phyloP scores from a whole-genome alignment of 108 stramenopile genomes.

The Cyclotella distinguenda region DNA sequence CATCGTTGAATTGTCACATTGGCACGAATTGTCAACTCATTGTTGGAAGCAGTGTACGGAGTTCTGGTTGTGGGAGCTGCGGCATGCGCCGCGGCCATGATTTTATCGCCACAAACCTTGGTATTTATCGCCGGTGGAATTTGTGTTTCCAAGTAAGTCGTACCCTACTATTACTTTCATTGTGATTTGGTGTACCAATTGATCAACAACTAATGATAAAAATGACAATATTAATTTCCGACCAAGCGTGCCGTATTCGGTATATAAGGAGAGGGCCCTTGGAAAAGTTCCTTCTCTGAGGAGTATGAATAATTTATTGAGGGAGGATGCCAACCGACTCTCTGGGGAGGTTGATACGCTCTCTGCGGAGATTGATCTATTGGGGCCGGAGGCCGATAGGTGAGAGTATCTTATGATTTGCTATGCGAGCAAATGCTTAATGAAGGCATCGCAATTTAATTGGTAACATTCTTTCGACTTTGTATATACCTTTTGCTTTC shows the following conservation, averaged over 20 bases:
- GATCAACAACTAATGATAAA: background rate
- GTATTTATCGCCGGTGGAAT: constrained; percentile 32
- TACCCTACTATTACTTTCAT: background rate
- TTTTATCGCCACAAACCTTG: constrained; percentile 11
- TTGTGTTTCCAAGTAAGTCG: constrained; percentile 23
- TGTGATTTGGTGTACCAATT: background rate
- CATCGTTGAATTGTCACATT: background rate
- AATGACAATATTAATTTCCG: background rate
- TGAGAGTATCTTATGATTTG: background rate
- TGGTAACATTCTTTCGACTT: background rate
- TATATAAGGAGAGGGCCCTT: constrained; percentile 22
- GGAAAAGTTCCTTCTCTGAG: constrained; percentile 28
- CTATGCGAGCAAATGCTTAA: background rate
- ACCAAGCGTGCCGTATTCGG: constrained; percentile 19
- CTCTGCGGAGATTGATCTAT: constrained; percentile 12
- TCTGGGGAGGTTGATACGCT: constrained; percentile 20
- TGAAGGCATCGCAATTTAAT: background rate
- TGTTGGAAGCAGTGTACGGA: constrained; percentile 6
- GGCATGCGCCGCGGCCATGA: constrained; percentile 12
- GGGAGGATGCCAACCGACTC: constrained; percentile 32
- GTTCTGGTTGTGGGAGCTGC: constrained; percentile 8
- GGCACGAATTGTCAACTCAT: background rate
- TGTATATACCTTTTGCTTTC: no score
- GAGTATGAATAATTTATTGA: constrained; percentile 27
- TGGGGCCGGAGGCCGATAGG: constrained; percentile 32